Base-by-base conservation (phyloP, 208 protist species). In the Naegleria gruberi region DNA sequence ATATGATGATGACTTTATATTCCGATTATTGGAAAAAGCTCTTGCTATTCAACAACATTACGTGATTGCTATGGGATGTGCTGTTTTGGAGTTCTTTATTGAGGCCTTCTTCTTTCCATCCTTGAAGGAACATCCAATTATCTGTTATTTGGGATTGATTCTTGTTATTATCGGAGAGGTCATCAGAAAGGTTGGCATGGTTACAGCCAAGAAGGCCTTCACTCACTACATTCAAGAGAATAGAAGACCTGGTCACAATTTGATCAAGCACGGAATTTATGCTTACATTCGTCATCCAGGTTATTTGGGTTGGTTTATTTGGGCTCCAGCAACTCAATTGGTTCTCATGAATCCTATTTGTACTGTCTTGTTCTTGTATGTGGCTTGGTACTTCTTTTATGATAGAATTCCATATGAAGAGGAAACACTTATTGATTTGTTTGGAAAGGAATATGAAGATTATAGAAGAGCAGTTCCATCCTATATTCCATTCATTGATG, bases 291-390 rank as follows among this genome's bases (percentile, higher is more conserved):
- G 93, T 82, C 94, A 95, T 87, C 94, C 94, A 44, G 92, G 92
- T n/a, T 95, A 95, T 90, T 94, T 94, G 65, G 94, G 94, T 15
- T 95, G 93, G 93, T 95, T 95, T 73, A 91, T 92, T 82, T 95
- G 93, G 93, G 92, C 91, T 34, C 81, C 81, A 34, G 81, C 81
- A 0, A 84, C 96, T n/a, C 98, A 99, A 94, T 91, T 97, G 4
- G 92, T 98, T 40, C 84, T 99, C 19, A 92, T 93, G 30, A 99
- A 99, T 91, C 97, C 97, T 10, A 51, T 99, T 85, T 97, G 93
- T 44, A 77, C 93, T 4, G 86, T 97, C 41, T 88, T 91, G 10
- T 97, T 97, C 91, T 94, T 95, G 10, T 47, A 45, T 26, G 94
- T 95, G 4, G 94, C 96, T 81, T 98, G 96, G 96, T 82, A 92